A percentile compares a stretch with the other conserved stretches of the same genome.
phyloP scores from a whole-genome alignment of 2,329 filamentous ascomycete species.

The Claviceps digitariae region DNA sequence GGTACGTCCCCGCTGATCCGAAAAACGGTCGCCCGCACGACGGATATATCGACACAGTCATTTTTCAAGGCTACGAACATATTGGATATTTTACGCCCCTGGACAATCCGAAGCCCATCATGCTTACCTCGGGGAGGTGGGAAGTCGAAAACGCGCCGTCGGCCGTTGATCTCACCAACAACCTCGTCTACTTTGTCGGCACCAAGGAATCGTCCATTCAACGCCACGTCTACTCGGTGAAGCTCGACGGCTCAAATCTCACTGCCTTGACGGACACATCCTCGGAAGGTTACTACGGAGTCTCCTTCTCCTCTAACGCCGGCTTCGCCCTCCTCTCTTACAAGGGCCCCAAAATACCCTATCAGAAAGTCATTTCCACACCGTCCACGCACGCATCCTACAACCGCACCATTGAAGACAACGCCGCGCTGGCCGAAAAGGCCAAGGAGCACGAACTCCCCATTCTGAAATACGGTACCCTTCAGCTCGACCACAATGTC shows the following conservation, averaged over 20 bases:
- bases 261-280: conserved; percentile 60
- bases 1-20: conserved; percentile 74
- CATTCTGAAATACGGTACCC: conserved; percentile 65
- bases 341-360: conserved; percentile 72
- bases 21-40: conserved; percentile 62
- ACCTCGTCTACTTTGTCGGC: conserved; percentile 80
- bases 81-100: conserved; percentile 86
- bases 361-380: conserved; percentile 81
- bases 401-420: conserved; percentile 64
- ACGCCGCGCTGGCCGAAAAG: conserved; percentile 52
- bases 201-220: conserved; percentile 82
- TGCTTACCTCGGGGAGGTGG: conserved; percentile 83
- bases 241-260: conserved; percentile 64
- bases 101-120: conserved; percentile 65
- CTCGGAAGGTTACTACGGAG: conserved; percentile 63
- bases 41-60: conserved; percentile 85
- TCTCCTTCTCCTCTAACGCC: conserved; percentile 71
- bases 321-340: conserved; percentile 79
- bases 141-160: conserved; percentile 81
- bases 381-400: conserved; percentile 53
- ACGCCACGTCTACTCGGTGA: conserved; percentile 82
- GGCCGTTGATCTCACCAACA: conserved; percentile 69
- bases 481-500: conserved; percentile 67
- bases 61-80: conserved; percentile 79
- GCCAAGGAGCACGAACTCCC: conserved; percentile 71